A percentile compares a stretch with the other conserved stretches of the same genome.
These are phyloP conservation scores for Cyberlindnera meyerae DNA, from an alignment of 805 yeast genomes.

Conservation along the genomic window DNA sequence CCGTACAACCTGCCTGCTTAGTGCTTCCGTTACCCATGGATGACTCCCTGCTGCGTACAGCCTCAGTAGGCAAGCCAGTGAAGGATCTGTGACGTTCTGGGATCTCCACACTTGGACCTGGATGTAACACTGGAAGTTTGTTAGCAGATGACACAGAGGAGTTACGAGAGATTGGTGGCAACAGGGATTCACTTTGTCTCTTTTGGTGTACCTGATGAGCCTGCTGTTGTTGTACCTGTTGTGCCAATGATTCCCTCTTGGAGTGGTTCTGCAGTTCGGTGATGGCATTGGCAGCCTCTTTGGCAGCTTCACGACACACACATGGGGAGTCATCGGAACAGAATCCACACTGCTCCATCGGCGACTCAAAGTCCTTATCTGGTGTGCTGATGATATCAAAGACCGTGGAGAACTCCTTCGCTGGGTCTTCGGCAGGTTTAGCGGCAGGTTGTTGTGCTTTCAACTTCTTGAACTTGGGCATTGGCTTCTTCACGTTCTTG, in stretches of 20 bases:
- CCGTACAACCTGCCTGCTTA: constrained; percentile 54
- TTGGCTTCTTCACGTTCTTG: constrained; percentile 23
- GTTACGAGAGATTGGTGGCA: constrained; percentile 38
- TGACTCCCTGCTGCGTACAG: constrained; percentile 2
- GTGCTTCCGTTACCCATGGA: constrained; percentile 1
- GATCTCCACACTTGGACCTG: constrained; percentile 57
- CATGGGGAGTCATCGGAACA: constrained; percentile 92
- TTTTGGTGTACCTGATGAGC: constrained; percentile 12
- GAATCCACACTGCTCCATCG: constrained; percentile 82
- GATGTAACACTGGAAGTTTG: constrained; percentile 55
- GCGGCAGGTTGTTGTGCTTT: constrained; percentile 2
- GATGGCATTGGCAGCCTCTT: constrained; percentile 34
- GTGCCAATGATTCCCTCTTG: constrained; percentile 16
- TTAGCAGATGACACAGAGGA: constrained; percentile 27
- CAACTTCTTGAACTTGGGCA: constrained; percentile 22
- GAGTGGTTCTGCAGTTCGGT: constrained; percentile 25
- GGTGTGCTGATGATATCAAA: constrained; percentile 18
- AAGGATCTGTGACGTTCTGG: constrained; percentile 29
- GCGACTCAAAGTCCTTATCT: constrained; percentile 40
- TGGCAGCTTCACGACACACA: constrained; percentile 76
- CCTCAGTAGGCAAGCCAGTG: constrained; percentile 20
- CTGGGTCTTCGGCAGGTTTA: constrained; percentile 8
- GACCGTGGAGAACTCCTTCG: constrained; percentile 19
- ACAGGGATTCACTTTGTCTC: constrained; percentile 4
- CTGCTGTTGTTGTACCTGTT: constrained; percentile 7